Conservation (phyloP, 345 rosid species). For the Acer yangbiense region DNA sequence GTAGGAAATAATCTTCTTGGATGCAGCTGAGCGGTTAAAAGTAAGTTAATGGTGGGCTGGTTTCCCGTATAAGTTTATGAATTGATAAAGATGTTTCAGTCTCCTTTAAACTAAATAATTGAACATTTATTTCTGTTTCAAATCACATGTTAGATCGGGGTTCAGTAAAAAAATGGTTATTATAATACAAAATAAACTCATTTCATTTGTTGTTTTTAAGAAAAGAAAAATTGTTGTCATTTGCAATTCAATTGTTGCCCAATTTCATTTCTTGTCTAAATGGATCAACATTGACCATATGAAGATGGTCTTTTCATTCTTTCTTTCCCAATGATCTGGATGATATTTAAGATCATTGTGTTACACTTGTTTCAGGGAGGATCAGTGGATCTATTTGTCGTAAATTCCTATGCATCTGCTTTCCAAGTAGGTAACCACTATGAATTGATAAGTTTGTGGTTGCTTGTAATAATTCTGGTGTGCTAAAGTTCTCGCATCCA, state of each 20-base stretch:
- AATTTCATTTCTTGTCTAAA: background rate
- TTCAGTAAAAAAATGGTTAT: background rate
- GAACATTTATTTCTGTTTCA: background rate
- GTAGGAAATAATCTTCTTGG: constrained; percentile 84
- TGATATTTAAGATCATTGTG: constrained; percentile 18
- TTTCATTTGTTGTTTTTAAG: background rate
- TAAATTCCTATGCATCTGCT: constrained; percentile 88
- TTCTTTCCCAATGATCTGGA: background rate
- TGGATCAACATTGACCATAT: background rate
- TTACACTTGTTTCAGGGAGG: constrained; percentile 62
- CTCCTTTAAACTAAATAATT: background rate
- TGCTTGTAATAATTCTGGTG: background rate
- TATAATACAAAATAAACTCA: background rate
- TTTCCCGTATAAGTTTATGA: background rate
- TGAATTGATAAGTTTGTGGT: constrained; percentile 7
- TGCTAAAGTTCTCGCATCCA: constrained; percentile 20
- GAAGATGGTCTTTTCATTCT: background rate
- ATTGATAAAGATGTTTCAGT: background rate
- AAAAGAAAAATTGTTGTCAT: background rate
- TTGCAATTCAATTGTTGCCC: too few species aligned
- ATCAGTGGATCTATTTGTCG: constrained; percentile 83
- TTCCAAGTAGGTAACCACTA: constrained; percentile 65
- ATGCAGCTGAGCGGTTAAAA: constrained; percentile 56
- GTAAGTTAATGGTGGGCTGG: constrained; percentile 36
- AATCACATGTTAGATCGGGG: background rate